These are phyloP conservation scores for Nitzschia sp. DNA, from an alignment of 108 stramenopile species.

Conservation along the genomic window DNA sequence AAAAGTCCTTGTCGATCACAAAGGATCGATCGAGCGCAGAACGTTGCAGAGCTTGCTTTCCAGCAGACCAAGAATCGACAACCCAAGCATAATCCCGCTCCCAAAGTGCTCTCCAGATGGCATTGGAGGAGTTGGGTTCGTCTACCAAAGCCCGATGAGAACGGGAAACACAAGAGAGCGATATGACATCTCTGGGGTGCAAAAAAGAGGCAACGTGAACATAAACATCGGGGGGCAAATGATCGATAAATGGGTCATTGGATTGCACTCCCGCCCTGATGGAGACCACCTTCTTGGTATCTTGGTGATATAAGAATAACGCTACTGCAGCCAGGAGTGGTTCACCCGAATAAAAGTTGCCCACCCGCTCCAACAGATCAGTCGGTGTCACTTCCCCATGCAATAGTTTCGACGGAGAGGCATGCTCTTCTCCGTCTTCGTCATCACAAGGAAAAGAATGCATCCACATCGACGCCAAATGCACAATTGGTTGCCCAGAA, in stretches of 20 bases:
- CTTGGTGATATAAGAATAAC: slow-evolving; percentile 14
- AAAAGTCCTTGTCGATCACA: slow-evolving; percentile 62
- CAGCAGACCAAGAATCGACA: slow-evolving; percentile 64
- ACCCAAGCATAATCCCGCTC: slow-evolving; percentile 78
- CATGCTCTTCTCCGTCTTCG: neutral
- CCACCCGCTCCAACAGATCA: slow-evolving; percentile 33
- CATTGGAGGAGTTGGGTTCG: slow-evolving; percentile 29
- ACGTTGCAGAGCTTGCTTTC: slow-evolving; percentile 55
- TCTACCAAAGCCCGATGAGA: slow-evolving; percentile 25
- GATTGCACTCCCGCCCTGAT: neutral
- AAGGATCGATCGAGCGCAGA: slow-evolving; percentile 35
- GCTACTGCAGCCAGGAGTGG: slow-evolving; percentile 15
- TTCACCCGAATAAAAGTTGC: slow-evolving; percentile 34
- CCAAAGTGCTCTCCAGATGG: slow-evolving; percentile 75
- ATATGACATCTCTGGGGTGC: slow-evolving; percentile 67
- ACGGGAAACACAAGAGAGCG: slow-evolving; percentile 55
- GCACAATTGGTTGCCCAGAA: slow-evolving; percentile 30
- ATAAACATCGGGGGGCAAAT: slow-evolving; percentile 64
- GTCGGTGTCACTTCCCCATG: slow-evolving; percentile 19
- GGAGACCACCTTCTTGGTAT: neutral
- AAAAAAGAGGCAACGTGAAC: slow-evolving; percentile 69
- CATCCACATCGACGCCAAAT: slow-evolving; percentile 17
- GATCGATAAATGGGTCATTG: slow-evolving; percentile 21
- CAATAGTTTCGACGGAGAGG: neutral
- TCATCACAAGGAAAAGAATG: slow-evolving; percentile 17